Evolutionary conservation across 768 basidiomycete genomes (phyloP).

Genomic region (Albatrellus ellisii): DNA sequence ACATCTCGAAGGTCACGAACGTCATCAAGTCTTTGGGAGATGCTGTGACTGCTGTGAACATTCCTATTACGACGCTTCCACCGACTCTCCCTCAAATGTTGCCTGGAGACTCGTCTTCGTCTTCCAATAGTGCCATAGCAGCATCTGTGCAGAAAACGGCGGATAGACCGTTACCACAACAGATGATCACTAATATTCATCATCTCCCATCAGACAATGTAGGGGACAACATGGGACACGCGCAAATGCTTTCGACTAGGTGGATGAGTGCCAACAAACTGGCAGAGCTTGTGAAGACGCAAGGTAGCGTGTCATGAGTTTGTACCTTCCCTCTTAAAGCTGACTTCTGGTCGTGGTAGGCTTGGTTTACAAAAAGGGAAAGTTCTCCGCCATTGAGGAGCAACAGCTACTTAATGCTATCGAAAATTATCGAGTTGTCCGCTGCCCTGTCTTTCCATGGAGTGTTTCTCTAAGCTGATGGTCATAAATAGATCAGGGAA

Average conservation of each 20-base stretch:
- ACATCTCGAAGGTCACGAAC: conserved; percentile 55
- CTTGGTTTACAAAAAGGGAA: conserved; percentile 79
- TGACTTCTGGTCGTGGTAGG: conserved; percentile 27
- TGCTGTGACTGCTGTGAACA: conserved; percentile 32
- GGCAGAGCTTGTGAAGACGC: conserved; percentile 48
- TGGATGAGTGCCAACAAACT: conserved; percentile 66
- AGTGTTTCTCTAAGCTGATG: conserved; percentile 4
- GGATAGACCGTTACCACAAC: conserved; percentile 1
- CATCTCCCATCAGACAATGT: conserved; percentile 19
- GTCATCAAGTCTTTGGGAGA: conserved; percentile 56
- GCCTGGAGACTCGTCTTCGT: neutral
- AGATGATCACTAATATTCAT: neutral
- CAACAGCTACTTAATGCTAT: conserved; percentile 53
- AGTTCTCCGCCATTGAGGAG: conserved; percentile 72
- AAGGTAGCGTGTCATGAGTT: conserved; percentile 31
- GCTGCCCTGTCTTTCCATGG: conserved; percentile 15
- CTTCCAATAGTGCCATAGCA: neutral
- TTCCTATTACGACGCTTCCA: conserved; percentile 15
- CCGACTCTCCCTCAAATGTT: neutral
- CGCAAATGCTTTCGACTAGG: conserved; percentile 59
- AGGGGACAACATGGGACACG: conserved; percentile 40
- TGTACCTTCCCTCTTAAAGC: neutral
- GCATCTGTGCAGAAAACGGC: neutral
- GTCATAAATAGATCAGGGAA: conserved; percentile 30
- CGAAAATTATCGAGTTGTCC: conserved; percentile 43